Base-by-base conservation (phyloP, 371 early-diverging fungal species). In the Chytridiales sp. region DNA sequence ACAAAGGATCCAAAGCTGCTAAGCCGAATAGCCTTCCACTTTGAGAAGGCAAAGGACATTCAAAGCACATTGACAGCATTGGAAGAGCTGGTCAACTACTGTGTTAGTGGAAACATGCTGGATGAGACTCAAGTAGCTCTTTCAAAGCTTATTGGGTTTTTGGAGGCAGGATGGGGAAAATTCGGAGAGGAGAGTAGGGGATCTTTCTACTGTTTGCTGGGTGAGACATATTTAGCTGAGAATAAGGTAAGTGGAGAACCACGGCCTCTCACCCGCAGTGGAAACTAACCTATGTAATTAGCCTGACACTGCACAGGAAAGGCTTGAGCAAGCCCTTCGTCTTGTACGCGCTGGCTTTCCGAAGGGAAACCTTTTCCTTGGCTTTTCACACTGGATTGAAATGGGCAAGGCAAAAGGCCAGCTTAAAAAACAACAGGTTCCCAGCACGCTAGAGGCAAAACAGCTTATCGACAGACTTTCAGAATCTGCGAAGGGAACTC, bases 111-210 rank as follows among this genome's bases (percentile, higher is more conserved):
- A 31, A n/a, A 22, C 35, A 32, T 51, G 5, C 13, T 35, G 52
- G 38, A 51, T 13, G 52, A 51, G 24, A 35, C 36, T 6, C 19
- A 30, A 36, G 36, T 24, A 5, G 11, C 24, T 4, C 22, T 35
- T 5, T 22, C 32, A 22, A 51, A 36, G 52, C 36, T 51, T 13
- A 31, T 51, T 6, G 52, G 52, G 4, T 26, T 51, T 17, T 19
- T 26, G 19, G 52, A 38, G 6, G 52, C 13, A 35, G 52, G 52
- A n/a, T 51, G 52, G 52, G 52, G 52, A 15, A 36, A 30, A 5
- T 51, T 51, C n/a, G 32, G 19, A 17, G 22, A 6, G 4, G 22
- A 15, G 5, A 19, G 21, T n/a, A 31, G 38, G 36, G 52, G 36
- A 9, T 32, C n/a, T 19, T 51, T 32, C 36, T 24, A 35, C 36